Conservation (phyloP, 169 alveolate species). For the Cardiosporidium cionae region DNA sequence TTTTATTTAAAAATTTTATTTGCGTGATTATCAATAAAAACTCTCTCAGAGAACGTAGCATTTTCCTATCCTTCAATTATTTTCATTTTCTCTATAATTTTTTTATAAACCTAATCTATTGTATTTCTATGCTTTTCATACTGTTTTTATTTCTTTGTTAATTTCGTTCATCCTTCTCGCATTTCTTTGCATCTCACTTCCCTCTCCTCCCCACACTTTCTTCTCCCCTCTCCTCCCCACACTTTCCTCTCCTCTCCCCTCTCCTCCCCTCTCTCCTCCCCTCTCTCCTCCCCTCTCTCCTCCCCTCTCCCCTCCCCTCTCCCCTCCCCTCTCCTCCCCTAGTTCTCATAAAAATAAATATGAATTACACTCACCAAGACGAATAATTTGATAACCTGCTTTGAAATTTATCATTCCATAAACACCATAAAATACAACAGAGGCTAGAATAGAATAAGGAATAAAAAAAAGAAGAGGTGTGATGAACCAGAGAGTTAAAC, state of each 20-base stretch:
- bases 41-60: too few relatives aligned
- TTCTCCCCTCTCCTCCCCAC: too few relatives aligned
- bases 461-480: slow-evolving; percentile 28
- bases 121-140: too few relatives aligned
- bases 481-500: slow-evolving; percentile 29
- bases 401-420: slow-evolving; percentile 38
- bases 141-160: too few relatives aligned
- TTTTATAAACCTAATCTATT: too few relatives aligned
- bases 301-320: neutral
- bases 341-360: neutral
- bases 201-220: neutral
- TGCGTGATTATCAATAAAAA: too few relatives aligned
- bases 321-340: neutral
- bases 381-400: slow-evolving; percentile 11
- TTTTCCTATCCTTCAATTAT: too few relatives aligned
- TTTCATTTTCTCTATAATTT: too few relatives aligned
- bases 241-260: neutral
- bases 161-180: neutral
- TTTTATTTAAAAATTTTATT: too few relatives aligned
- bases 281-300: too few relatives aligned
- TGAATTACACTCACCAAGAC: slow-evolving; percentile 2
- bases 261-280: too few relatives aligned
- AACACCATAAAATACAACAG: slow-evolving; percentile 40
- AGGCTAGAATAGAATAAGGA: slow-evolving; percentile 31
- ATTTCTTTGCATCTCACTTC: neutral